A percentile compares a stretch with the other conserved stretches of the same genome.
Conservation (phyloP, 2,329 filamentous ascomycete species). For the Pseudopithomyces chartarum region DNA sequence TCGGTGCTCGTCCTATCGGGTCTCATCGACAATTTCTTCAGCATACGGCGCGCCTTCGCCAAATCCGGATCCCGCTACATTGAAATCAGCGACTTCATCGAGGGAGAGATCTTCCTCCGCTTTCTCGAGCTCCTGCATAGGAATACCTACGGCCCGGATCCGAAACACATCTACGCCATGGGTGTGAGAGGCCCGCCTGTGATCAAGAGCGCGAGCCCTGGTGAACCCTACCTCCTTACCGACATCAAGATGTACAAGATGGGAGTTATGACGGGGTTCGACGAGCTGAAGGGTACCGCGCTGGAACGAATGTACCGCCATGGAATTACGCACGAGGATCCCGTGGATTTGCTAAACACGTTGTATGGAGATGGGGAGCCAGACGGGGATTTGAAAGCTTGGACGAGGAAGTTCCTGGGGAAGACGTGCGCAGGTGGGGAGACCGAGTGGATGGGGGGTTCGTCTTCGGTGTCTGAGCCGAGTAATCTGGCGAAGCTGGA, state of each 20-base stretch:
- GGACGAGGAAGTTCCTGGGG: slow-evolving; percentile 28
- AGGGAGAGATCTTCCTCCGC: slow-evolving; percentile 35
- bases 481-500: slow-evolving; percentile 32
- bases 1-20: slow-evolving; percentile 37
- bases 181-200: slow-evolving; percentile 26
- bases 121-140: slow-evolving; percentile 40
- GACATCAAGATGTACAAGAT: slow-evolving; percentile 40
- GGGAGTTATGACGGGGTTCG: slow-evolving; percentile 40
- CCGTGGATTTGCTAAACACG: slow-evolving; percentile 39
- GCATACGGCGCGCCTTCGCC: slow-evolving; percentile 36
- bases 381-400: slow-evolving; percentile 25
- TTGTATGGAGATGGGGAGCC: slow-evolving; percentile 39
- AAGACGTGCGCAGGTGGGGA: slow-evolving; percentile 6
- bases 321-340: slow-evolving; percentile 40
- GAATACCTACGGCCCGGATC: slow-evolving; percentile 28
- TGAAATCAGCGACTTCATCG: slow-evolving; percentile 33
- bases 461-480: slow-evolving; percentile 9
- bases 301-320: slow-evolving; percentile 40
- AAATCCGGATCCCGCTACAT: slow-evolving; percentile 33
- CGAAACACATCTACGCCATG: slow-evolving; percentile 11
- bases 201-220: slow-evolving; percentile 20
- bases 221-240: slow-evolving; percentile 20
- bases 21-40: slow-evolving; percentile 33
- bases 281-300: slow-evolving; percentile 42
- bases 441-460: slow-evolving; percentile 3